phyloP scores from a whole-genome alignment of 2,329 filamentous ascomycete species.

The Apiospora hydei region DNA sequence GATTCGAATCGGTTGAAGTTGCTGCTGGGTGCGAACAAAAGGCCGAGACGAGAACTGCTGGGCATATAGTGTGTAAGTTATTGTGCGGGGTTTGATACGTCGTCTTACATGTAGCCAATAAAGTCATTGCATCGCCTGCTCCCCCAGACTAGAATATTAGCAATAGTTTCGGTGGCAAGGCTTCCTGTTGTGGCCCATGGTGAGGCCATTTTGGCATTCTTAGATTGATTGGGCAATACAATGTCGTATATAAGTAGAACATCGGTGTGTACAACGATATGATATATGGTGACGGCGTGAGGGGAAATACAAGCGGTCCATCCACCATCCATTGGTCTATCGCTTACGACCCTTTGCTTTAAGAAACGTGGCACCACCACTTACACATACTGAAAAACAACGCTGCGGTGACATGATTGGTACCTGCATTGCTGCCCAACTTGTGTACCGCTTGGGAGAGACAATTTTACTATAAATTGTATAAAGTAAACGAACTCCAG shows the following conservation, averaged over 20 bases:
- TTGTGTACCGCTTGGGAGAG: not conserved
- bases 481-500: not conserved
- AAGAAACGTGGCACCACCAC: slow-evolving; percentile 19
- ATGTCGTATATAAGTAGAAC: not conserved
- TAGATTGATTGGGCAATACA: not conserved
- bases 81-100: not conserved
- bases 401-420: slow-evolving; percentile 1
- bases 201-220: not conserved
- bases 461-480: not conserved
- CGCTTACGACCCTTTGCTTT: not conserved
- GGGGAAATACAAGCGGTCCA: not conserved
- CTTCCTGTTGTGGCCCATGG: not conserved
- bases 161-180: not conserved
- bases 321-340: not conserved
- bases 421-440: slow-evolving; percentile 11
- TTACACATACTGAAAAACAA: not conserved
- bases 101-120: not conserved
- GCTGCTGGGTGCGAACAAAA: not conserved
- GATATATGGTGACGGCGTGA: not conserved
- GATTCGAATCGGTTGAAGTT: not conserved
- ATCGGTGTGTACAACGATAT: not conserved
- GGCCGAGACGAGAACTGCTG: not conserved
- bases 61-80: not conserved
- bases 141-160: not conserved
- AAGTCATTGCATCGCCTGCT: not conserved